Evolutionary conservation across 495 filamentous ascomycete species (phyloP), one percentile per base, ranked within the genome.

Genomic region (Neurospora sp.): DNA sequence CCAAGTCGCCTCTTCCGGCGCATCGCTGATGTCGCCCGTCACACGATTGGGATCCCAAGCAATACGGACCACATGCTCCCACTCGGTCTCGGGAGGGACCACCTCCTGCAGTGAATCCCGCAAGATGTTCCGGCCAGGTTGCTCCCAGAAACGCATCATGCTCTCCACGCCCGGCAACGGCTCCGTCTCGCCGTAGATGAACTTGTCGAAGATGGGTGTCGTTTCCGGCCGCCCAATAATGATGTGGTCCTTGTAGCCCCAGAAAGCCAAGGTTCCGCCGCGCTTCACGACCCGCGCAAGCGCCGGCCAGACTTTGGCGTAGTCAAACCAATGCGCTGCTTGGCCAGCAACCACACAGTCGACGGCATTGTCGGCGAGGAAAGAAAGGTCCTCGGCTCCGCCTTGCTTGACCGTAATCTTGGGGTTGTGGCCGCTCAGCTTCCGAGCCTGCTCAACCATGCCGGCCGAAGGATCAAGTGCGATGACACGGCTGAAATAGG

Each of bases 321-420:
- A 86, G 73, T 89, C 82, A 76, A 91, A 90, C 89, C 89, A 91
- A 76, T 91, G 89, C 74, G 87, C 89, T 17, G 88, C 87, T 74
- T 91, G 87, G 4, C 84, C 89, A 6, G 89, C 83, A 10, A 89
- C 84, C 6, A 86, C 85, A 77, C 88, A 82, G 74, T 91, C 90
- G 9, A 89, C 78, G 5, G 75, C 82, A 8, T 76, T 78, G 65
- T 87, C 84, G 8, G 77, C 41, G 4, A 90, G 53, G 73, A 83
- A 87, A 4, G 78, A 75, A 8, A 89, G 75, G 65, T 85, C 79
- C 73, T 91, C 88, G 1, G 89, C 87, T 0, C 78, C 73, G 12
- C 82, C 83, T 40, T 81, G 75, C 35, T 73, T 81, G 73, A 87
- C 86, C 4, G 74, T 79, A 70, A 91, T 82, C 41, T 86, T 85